These are phyloP conservation scores for Hanseniaspora mollemarum DNA, from an alignment of 805 yeast genomes.

Conservation along the genomic window DNA sequence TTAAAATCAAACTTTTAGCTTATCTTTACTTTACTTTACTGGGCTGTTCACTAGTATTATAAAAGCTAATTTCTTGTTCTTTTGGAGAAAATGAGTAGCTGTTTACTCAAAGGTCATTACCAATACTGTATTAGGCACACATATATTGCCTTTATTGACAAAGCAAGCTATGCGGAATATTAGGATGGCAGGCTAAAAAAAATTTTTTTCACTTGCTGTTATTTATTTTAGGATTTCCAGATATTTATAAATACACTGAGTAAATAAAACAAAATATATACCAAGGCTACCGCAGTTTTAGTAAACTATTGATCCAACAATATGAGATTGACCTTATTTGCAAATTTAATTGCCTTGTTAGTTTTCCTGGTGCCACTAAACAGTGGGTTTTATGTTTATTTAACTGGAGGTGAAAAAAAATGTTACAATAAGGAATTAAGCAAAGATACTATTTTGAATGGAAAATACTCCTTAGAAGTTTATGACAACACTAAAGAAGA, in stretches of 20 bases:
- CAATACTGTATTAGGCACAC: too few species aligned
- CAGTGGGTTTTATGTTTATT: conserved; percentile 39
- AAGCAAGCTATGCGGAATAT: too few species aligned
- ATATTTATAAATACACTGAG: background rate
- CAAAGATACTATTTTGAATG: conserved; percentile 39
- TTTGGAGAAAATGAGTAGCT: too few species aligned
- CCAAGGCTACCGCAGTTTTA: too few species aligned
- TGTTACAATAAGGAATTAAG: conserved; percentile 49
- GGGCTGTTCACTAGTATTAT: background rate
- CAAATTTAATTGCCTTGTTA: conserved; percentile 20
- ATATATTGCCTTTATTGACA: too few species aligned
- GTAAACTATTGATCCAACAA: too few species aligned
- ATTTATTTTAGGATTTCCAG: background rate
- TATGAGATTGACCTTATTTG: conserved; percentile 13
- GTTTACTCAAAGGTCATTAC: too few species aligned
- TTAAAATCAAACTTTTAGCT: too few species aligned
- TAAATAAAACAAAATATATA: background rate
- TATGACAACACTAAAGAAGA: conserved; percentile 30
- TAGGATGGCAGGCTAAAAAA: background rate
- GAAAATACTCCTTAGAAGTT: conserved; percentile 40
- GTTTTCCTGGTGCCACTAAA: conserved; percentile 24
- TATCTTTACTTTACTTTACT: too few species aligned
- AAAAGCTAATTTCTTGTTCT: background rate
- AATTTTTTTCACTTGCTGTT: background rate
- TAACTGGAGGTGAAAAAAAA: conserved; percentile 40